These are phyloP conservation scores for Pilasporangium apinafurcum DNA, from an alignment of 352 stramenopile genomes.

Conservation along the genomic window DNA sequence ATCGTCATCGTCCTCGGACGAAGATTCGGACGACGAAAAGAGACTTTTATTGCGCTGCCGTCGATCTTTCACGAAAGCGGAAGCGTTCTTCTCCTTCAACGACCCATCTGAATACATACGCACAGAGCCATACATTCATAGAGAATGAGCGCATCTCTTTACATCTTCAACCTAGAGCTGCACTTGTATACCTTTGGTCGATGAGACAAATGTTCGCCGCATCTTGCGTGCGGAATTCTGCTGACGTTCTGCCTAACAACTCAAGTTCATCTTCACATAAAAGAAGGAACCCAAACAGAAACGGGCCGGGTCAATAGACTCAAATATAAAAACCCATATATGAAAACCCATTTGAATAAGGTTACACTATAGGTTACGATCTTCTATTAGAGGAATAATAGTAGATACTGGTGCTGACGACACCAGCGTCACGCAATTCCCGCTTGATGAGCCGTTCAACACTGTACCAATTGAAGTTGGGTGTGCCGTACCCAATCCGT, in stretches of 20 bases:
- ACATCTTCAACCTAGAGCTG: no score
- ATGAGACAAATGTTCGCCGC: no score
- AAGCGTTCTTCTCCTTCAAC: neutral
- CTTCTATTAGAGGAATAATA: conserved; percentile 38
- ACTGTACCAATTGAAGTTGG: conserved; percentile 79
- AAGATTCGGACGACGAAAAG: conserved; percentile 15
- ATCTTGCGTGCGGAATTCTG: no score
- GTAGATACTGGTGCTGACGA: conserved; percentile 63
- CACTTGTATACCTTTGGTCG: no score
- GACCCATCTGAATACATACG: neutral
- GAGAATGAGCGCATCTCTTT: no score
- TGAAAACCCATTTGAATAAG: neutral
- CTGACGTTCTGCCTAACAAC: no score
- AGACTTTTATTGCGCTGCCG: conserved; percentile 9
- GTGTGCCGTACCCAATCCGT: conserved; percentile 69
- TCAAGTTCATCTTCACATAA: no score
- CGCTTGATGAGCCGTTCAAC: conserved; percentile 69
- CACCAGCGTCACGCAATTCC: conserved; percentile 41
- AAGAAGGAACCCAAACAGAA: no score
- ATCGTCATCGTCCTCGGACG: conserved; percentile 6
- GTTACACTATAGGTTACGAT: neutral
- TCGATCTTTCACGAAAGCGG: conserved; percentile 7
- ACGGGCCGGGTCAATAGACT: no score
- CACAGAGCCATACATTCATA: no score
- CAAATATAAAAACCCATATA: neutral